phyloP scores from a whole-genome alignment of 1,139 yeast species.

The Scheffersomyces titani region DNA sequence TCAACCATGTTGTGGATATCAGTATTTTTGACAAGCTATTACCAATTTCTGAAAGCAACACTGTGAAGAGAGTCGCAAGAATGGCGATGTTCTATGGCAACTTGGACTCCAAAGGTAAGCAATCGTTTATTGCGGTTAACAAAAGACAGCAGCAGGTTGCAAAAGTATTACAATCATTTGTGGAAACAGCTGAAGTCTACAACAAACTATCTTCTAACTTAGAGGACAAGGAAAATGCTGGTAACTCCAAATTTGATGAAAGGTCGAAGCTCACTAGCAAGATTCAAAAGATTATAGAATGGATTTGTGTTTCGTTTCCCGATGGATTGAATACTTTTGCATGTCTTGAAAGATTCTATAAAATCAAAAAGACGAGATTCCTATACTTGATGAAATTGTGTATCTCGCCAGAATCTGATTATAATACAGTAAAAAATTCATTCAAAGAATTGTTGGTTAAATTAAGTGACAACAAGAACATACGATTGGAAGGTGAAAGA shows the following conservation, averaged over 20 bases:
- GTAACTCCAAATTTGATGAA: constrained; percentile 22
- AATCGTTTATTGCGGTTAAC: constrained; percentile 68
- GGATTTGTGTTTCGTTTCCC: constrained; percentile 65
- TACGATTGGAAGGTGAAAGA: constrained; percentile 41
- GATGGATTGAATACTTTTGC: constrained; percentile 47
- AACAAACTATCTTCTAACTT: constrained; percentile 29
- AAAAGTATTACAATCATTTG: constrained; percentile 35
- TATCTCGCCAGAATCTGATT: constrained; percentile 60
- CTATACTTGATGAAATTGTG: constrained; percentile 57
- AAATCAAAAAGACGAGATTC: constrained; percentile 57
- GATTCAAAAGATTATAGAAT: constrained; percentile 57
- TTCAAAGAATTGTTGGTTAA: constrained; percentile 61
- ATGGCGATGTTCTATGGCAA: constrained; percentile 48
- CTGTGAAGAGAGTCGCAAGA: constrained; percentile 50
- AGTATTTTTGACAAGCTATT: constrained; percentile 60
- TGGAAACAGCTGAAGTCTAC: constrained; percentile 36
- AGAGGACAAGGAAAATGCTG: constrained; percentile 38
- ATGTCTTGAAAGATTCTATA: constrained; percentile 53
- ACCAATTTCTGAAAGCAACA: constrained; percentile 52
- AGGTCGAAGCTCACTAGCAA: constrained; percentile 23
- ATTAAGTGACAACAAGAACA: constrained; percentile 51
- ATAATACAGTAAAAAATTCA: constrained; percentile 57
- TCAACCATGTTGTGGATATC: constrained; percentile 69
- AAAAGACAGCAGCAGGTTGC: constrained; percentile 67
- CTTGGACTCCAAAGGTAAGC: constrained; percentile 59